These are phyloP conservation scores for Fusarium buharicum DNA, from an alignment of 2,329 filamentous ascomycete genomes.

Conservation along the genomic window DNA sequence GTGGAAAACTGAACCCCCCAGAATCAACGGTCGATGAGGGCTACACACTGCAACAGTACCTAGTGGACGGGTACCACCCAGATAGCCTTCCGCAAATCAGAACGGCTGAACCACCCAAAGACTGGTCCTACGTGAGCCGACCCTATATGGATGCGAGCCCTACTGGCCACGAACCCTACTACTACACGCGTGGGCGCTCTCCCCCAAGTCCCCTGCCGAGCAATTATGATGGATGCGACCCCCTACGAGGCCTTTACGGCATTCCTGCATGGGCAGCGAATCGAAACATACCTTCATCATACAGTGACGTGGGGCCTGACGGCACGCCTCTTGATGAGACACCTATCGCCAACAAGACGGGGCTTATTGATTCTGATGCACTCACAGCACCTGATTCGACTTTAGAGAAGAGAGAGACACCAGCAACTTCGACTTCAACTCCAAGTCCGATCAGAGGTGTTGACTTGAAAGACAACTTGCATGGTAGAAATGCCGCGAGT, in stretches of 20 bases:
- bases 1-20: constrained; percentile 41
- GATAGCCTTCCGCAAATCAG: constrained; percentile 52
- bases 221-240: constrained; percentile 53
- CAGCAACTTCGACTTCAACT: constrained; percentile 31
- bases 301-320: constrained; percentile 50
- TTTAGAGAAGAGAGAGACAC: constrained; percentile 29
- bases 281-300: constrained; percentile 53
- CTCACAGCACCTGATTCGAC: constrained; percentile 15
- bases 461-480: constrained; percentile 2
- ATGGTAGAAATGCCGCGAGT: neutral
- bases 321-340: constrained; percentile 38
- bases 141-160: constrained; percentile 51
- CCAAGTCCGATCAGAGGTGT: constrained; percentile 19
- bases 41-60: constrained; percentile 53
- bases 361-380: constrained; percentile 25
- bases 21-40: constrained; percentile 56
- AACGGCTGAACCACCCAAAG: constrained; percentile 55
- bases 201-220: constrained; percentile 63
- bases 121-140: constrained; percentile 57
- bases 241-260: constrained; percentile 44
- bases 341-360: constrained; percentile 31
- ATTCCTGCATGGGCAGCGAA: constrained; percentile 54
- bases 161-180: constrained; percentile 56
- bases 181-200: constrained; percentile 63
- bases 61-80: constrained; percentile 50